Conservation (phyloP, 768 basidiomycete species). For the Kwoniella heveanensis region DNA sequence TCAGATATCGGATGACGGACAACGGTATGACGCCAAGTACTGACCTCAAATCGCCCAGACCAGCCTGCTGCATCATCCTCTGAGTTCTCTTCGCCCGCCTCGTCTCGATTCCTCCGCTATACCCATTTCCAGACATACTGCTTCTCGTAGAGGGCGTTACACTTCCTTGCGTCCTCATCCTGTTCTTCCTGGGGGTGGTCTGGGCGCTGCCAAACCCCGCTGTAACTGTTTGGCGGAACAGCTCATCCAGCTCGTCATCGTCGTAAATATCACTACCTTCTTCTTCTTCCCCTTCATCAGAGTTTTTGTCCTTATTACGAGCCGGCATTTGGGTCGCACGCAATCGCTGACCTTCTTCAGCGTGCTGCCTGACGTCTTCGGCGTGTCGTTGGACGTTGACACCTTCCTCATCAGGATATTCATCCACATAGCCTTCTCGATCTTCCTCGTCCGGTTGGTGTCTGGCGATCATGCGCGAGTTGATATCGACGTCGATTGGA, state of each 20-base stretch:
- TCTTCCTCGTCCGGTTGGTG: slow-evolving; percentile 41
- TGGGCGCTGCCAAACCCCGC: slow-evolving; percentile 29
- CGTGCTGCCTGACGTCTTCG: slow-evolving; percentile 39
- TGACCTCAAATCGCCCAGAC: slow-evolving; percentile 45
- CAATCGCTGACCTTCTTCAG: slow-evolving; percentile 37
- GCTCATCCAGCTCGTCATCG: slow-evolving; percentile 46
- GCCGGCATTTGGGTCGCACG: slow-evolving; percentile 41
- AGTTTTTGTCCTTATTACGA: background rate
- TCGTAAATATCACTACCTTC: slow-evolving; percentile 34
- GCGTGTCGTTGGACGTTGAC: slow-evolving; percentile 30
- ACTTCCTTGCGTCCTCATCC: slow-evolving; percentile 7
- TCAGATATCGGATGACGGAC: background rate
- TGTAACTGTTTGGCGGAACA: slow-evolving; percentile 36
- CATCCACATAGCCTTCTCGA: slow-evolving; percentile 52
- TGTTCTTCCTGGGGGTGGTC: slow-evolving; percentile 23
- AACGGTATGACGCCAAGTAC: background rate
- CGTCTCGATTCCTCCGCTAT: slow-evolving; percentile 12
- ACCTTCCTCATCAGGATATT: slow-evolving; percentile 48
- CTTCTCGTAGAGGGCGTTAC: slow-evolving; percentile 31
- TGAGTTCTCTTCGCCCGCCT: slow-evolving; percentile 26
- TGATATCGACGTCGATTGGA: slow-evolving; percentile 36
- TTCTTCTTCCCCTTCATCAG: slow-evolving; percentile 5
- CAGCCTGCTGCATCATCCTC: slow-evolving; percentile 44
- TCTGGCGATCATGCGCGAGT: slow-evolving; percentile 30
- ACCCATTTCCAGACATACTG: slow-evolving; percentile 11